Evolutionary conservation across 306 rosid genomes (phyloP).

Genomic region (Astragalus membranaceus): DNA sequence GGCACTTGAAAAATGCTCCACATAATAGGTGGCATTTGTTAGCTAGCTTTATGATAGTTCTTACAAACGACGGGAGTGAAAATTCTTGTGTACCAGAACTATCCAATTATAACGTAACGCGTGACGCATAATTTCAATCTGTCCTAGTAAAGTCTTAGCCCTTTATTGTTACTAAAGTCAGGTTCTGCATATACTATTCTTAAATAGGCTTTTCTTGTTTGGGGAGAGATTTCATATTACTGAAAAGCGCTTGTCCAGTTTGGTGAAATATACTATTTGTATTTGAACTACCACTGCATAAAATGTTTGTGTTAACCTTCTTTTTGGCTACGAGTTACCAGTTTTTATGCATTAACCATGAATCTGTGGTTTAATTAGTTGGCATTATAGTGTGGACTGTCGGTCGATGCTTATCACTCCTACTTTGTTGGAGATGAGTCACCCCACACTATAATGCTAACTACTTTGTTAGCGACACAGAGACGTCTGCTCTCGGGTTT

Average conservation of each 20-base stretch:
- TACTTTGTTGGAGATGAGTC: constrained; percentile 29
- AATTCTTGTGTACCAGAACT: neutral
- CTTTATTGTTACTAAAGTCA: too few relatives aligned
- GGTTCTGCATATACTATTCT: neutral
- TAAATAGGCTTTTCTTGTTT: too few relatives aligned
- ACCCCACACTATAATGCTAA: too few relatives aligned
- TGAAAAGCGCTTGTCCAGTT: too few relatives aligned
- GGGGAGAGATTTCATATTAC: neutral
- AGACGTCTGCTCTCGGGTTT: too few relatives aligned
- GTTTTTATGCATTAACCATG: neutral
- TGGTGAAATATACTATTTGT: too few relatives aligned
- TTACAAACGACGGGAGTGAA: neutral
- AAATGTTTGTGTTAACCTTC: neutral
- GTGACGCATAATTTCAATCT: too few relatives aligned
- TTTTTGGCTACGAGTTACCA: neutral
- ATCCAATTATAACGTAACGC: too few relatives aligned
- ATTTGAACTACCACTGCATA: too few relatives aligned
- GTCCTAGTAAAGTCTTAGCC: too few relatives aligned
- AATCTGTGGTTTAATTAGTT: constrained; percentile 13
- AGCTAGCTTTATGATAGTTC: neutral
- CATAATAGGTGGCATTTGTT: neutral
- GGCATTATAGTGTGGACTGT: neutral
- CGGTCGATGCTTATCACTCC: neutral
- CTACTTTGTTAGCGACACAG: too few relatives aligned
- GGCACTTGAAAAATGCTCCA: too few relatives aligned